Evolutionary conservation across 2,329 filamentous ascomycete genomes (phyloP).

Genomic region (Fusarium sp.): DNA sequence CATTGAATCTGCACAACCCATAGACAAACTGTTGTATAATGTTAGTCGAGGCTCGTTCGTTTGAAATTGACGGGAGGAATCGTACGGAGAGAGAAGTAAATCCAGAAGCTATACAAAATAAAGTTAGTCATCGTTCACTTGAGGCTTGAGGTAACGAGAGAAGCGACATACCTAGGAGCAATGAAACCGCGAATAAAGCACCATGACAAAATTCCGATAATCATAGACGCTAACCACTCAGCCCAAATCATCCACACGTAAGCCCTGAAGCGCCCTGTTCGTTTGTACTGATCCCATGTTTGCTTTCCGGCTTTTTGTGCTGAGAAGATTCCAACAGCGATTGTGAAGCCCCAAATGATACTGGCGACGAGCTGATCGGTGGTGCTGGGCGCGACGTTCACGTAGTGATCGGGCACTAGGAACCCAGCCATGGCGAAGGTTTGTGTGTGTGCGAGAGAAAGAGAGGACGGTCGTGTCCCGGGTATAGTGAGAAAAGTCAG

Average conservation of each 20-base stretch:
- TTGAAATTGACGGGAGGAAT: accelerated
- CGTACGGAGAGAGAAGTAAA: constrained; percentile 36
- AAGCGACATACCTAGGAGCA: constrained; percentile 23
- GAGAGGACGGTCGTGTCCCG: neutral
- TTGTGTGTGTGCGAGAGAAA: no score
- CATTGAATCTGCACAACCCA: constrained; percentile 41
- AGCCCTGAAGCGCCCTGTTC: constrained; percentile 24
- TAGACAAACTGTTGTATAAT: constrained; percentile 5
- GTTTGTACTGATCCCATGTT: constrained; percentile 33
- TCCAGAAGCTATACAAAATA: constrained; percentile 38
- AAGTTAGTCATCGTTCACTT: neutral
- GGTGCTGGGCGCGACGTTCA: constrained; percentile 13
- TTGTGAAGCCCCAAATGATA: constrained; percentile 43
- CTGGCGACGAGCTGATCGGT: constrained; percentile 40
- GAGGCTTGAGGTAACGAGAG: no score
- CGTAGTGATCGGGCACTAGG: constrained; percentile 34
- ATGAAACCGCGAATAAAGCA: constrained; percentile 34
- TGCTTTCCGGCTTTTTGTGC: constrained; percentile 37
- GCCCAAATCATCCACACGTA: constrained; percentile 41
- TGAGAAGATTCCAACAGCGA: constrained; percentile 36
- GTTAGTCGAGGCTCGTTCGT: constrained; percentile 2
- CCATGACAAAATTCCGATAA: constrained; percentile 40
- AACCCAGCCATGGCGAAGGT: constrained; percentile 19
- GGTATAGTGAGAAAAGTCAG: neutral
- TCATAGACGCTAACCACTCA: constrained; percentile 35